These are phyloP conservation scores for Fusarium verrucosum DNA, from an alignment of 2,329 filamentous ascomycete genomes.

Conservation along the genomic window DNA sequence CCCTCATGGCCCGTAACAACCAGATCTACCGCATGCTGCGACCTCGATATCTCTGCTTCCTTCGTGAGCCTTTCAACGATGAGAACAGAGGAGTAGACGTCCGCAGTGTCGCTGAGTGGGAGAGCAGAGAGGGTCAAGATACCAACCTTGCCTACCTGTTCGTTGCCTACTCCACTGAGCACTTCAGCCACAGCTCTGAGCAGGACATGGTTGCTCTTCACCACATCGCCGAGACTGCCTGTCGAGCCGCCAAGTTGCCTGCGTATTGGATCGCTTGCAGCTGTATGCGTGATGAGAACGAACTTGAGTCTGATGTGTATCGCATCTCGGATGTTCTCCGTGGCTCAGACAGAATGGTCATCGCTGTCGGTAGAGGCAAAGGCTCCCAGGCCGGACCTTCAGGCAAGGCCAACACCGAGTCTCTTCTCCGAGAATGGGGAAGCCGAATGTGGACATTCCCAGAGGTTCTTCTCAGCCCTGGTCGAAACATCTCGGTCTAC, in stretches of 20 bases:
- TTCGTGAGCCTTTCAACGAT: constrained; percentile 38
- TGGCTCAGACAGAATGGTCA: constrained; percentile 39
- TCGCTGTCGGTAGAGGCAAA: constrained; percentile 39
- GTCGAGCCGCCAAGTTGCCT: constrained; percentile 38
- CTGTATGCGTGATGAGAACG: constrained; percentile 41
- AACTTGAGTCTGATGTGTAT: constrained; percentile 42
- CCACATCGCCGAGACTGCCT: constrained; percentile 42
- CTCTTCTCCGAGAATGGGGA: constrained; percentile 42
- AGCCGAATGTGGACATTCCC: constrained; percentile 46
- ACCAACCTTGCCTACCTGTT: constrained; percentile 38
- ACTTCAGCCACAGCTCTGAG: constrained; percentile 39
- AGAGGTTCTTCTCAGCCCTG: constrained; percentile 43
- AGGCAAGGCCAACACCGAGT: constrained; percentile 33
- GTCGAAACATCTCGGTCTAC: constrained; percentile 39
- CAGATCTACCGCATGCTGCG: constrained; percentile 37
- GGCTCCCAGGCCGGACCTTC: constrained; percentile 4
- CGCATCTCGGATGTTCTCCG: constrained; percentile 44
- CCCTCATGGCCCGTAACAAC: constrained; percentile 37
- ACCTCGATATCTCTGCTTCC: constrained; percentile 42
- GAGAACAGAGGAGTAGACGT: constrained; percentile 39
- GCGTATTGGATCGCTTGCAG: constrained; percentile 44
- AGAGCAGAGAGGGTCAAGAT: constrained; percentile 35
- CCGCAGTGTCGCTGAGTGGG: constrained; percentile 37
- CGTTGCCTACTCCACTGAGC: constrained; percentile 42
- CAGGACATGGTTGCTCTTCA: constrained; percentile 41